Evolutionary conservation across 2,329 filamentous ascomycete species (phyloP), one percentile per base, ranked within the genome.

Genomic region (Triangularia verruculosa): DNA sequence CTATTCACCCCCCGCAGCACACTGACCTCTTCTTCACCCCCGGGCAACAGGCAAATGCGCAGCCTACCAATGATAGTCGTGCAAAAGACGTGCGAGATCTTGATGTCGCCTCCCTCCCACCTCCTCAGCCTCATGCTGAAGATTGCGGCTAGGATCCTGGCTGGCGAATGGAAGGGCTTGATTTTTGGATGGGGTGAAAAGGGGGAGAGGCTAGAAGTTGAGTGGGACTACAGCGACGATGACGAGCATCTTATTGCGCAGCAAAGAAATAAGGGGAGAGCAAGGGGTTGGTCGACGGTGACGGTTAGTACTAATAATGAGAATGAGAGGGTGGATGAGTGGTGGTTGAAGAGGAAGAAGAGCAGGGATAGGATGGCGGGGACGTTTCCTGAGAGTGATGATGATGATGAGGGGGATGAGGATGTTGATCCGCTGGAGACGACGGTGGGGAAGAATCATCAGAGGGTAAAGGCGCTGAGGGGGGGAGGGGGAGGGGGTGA

Each of bases 101-200:
- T 96, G 3, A 78, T 97, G 13, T 87, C 90, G 0, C 92, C 92
- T n/a, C 92, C 93, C 0, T 85, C 89, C 15, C 87, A 93, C 70
- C 83, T 96, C 1, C 84, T 96, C 34, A 82, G 86, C 25, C 80
- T 96, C 47, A 93, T 97, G 82, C 83, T 97, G 4, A 87, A 87
- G 62, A 91, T 97, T 62, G 91, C 93, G 0, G 88, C 90, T 0
- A 87, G 86, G 66, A 92, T 97, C 66, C 84, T 88, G 1, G 81
- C 81, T 28, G 86, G 84, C 17, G 82, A 85, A 77, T 87, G 83
- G 88, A 79, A 84, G 71, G 89, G 85, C 66, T 76, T 84, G 69
- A 79, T 86, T 59, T 81, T 82, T 58, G 84, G 84, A 11, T 77
- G 80, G 59, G 80, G 80, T 30, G 84, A 86, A 61, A 73, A 76